phyloP scores from a whole-genome alignment of 2,329 filamentous ascomycete genomes.

The Cadophora sp. region DNA sequence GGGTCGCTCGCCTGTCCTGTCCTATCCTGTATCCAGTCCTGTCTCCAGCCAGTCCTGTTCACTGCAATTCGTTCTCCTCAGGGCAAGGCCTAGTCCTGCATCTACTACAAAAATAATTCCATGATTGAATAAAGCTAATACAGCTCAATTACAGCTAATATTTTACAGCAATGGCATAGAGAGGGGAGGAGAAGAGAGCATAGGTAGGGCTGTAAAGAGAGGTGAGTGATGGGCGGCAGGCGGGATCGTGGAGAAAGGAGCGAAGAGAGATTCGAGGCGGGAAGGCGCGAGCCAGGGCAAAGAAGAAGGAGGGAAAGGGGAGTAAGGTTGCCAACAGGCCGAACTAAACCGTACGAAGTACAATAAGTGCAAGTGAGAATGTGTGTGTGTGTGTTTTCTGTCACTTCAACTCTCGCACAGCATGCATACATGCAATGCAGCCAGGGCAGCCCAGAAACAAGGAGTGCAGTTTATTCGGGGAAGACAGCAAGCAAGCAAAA shows the following conservation, averaged over 20 bases:
- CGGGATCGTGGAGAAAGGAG: background rate
- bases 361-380: background rate
- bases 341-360: background rate
- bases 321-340: background rate
- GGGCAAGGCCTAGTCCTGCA: constrained; percentile 6
- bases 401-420: background rate
- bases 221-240: background rate
- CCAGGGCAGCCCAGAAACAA: background rate
- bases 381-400: background rate
- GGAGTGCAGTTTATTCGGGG: background rate
- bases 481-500: too few species aligned
- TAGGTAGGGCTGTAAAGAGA: constrained; percentile 3
- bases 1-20: constrained; percentile 1
- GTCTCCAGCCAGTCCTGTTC: background rate
- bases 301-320: background rate
- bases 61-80: background rate
- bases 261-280: background rate
- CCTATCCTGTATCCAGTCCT: background rate
- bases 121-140: background rate
- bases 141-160: constrained; percentile 17
- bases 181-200: background rate
- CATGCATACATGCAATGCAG: constrained; percentile 3
- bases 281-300: background rate
- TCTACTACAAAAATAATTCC: background rate
- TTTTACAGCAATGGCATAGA: constrained; percentile 10